Base-by-base conservation (phyloP, 345 rosid genomes). In the Angophora floribunda region DNA sequence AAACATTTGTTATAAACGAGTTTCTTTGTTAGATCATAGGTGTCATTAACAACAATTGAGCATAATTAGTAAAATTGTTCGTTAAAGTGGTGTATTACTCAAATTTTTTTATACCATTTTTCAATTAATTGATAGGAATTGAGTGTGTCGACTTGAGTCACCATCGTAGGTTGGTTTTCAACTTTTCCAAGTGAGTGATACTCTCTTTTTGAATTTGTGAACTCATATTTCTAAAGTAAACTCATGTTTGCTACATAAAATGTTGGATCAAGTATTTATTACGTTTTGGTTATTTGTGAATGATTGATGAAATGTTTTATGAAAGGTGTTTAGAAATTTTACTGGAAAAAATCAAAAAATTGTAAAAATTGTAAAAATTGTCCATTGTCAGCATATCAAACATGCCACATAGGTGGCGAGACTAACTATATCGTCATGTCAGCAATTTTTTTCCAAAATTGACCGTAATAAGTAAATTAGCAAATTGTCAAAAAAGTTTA, bases 341-440 rank as follows among this genome's bases (percentile, higher is more conserved):
- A 22, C 22, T 55, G 6, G 3, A 22, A 55, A 55, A 55, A 22
- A 4, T 22, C 0, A 55, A 8, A 55, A 21, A 3, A 53, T 17
- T 17, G 2, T 19, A 7, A 55, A 21, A 52, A 52, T 53, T 55
- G 6, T 21, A 55, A 21, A 55, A 22, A 21, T 9, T 55, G 28
- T 55, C 61, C 28, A 22, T 0, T 0, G 1, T 0, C 41, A 55
- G 0, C 28, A 55, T 4, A 0, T 12, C 13, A 55, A 0, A 0
- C 1, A 0, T 22, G 0, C 1, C 13, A 55, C 28, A 55, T 21
- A 55, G 0, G 13, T 4, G 9, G 28, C 0, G 0, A 0, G 5
- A 0, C 22, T 22, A 5, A 22, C 61, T 55, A 55, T 11, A 55
- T 1, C 28, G 0, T 21, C 1, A 55, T 55, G 3, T 55, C 2